Base-by-base conservation (phyloP, 2,329 filamentous ascomycete species). In the Penicillium sp. region DNA sequence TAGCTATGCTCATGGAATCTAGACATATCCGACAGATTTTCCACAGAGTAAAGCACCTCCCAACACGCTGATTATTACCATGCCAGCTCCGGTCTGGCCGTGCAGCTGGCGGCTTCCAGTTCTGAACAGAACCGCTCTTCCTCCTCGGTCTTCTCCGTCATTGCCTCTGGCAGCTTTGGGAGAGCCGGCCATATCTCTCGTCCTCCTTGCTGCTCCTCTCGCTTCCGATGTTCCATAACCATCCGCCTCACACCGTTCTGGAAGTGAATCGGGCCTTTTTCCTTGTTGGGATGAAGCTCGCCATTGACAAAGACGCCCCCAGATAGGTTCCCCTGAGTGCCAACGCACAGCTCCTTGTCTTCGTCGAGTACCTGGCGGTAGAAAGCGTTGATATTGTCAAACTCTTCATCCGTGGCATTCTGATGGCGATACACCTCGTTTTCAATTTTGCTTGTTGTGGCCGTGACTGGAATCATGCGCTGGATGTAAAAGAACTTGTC, bases 361-460 rank as follows among this genome's bases (percentile, higher is more conserved):
- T 83, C 80, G 1, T 72, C 72, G 69, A 82, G 76, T 56, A 83
- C 74, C 31, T 77, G 75, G 61, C 79, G 79, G 65, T 81, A 83
- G 48, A 81, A 78, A 31, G 72, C 63, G 58, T 72, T 74, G 58
- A 83, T 77, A 39, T 70, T 60, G 4, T 70, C 62, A 51, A 83
- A 83, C 41, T 80, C 73, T 19, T 76, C 75, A 18, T 81, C 74
- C 3, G 69, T 71, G 1, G 78, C 73, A 53, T 76, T 63, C 55
- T 75, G 77, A 68, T 83, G 77, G 39, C 79, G 73, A 65, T 73
- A 83, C 18, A 83, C 77, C 56, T 83, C 78, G 56, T 83, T 81
- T 48, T 72, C 70, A 69, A 83, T 81, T 25, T 67, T 68, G 5
- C 71, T 74, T 29, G 65, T 72, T 14, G 65, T 70, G 0, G 79